These are phyloP conservation scores for Prunus dulcis DNA, from an alignment of 306 rosid genomes.

Conservation along the genomic window DNA sequence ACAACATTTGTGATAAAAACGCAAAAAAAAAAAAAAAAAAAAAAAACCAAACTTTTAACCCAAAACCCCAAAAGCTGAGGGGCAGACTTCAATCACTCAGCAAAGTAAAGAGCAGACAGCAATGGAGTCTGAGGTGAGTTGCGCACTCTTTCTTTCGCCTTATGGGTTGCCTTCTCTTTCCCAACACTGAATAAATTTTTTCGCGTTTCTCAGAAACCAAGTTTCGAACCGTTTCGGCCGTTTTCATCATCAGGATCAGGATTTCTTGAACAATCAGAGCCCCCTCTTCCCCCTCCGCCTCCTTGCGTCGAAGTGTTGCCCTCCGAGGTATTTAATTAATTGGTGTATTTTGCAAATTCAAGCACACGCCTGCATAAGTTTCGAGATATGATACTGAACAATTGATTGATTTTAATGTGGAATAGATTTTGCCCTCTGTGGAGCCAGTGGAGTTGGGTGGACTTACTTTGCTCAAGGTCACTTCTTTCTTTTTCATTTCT, in stretches of 20 bases:
- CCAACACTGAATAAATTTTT: neutral
- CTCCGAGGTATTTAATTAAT: constrained; percentile 45
- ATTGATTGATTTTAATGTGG: neutral
- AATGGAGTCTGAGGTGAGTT: constrained; percentile 20
- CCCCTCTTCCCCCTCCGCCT: constrained; percentile 56
- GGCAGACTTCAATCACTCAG: neutral
- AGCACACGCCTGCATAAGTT: neutral
- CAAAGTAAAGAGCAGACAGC: neutral
- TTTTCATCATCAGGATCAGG: constrained; percentile 58
- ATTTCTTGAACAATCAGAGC: constrained; percentile 46
- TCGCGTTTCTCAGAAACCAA: constrained; percentile 33
- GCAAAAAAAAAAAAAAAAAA: too few relatives aligned
- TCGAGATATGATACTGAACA: neutral
- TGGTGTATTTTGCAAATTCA: neutral
- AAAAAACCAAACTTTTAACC: too few relatives aligned
- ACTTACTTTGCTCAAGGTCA: constrained; percentile 75
- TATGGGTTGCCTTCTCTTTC: neutral
- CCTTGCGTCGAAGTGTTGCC: constrained; percentile 66
- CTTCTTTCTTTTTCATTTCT: neutral
- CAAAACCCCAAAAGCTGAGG: neutral
- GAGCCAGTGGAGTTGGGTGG: constrained; percentile 62
- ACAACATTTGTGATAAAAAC: too few relatives aligned
- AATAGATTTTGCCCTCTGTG: constrained; percentile 40
- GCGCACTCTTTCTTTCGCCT: neutral
- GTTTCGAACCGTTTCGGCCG: constrained; percentile 44